These are phyloP conservation scores for Globisporangium rhizosaccharum DNA, from an alignment of 352 stramenopile genomes.

Conservation along the genomic window DNA sequence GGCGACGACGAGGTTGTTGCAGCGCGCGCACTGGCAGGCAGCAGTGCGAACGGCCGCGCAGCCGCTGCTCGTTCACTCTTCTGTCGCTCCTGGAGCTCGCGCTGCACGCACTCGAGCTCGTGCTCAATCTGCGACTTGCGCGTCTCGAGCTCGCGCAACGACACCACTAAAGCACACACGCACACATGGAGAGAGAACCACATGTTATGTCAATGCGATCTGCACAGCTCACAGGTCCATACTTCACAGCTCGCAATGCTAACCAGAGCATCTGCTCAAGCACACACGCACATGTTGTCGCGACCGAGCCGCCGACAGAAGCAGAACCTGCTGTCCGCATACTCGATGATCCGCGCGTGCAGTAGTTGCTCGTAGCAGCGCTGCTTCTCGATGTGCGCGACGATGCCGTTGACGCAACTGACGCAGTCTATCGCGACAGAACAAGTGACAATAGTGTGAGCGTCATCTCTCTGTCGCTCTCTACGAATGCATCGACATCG, in stretches of 20 bases:
- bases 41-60: slow-evolving; percentile 11
- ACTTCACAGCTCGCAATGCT: neutral
- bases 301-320: slow-evolving; percentile 14
- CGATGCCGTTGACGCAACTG: slow-evolving; percentile 8
- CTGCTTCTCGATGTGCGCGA: slow-evolving; percentile 6
- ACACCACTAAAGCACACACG: slow-evolving; percentile 24
- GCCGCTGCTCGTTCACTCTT: neutral
- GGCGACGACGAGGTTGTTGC: neutral
- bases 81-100: slow-evolving; percentile 12
- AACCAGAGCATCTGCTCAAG: too few species aligned
- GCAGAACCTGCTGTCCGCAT: neutral
- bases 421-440: slow-evolving; percentile 15
- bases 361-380: slow-evolving; percentile 9
- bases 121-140: slow-evolving; percentile 48
- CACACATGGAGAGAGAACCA: neutral
- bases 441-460: neutral
- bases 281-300: slow-evolving; percentile 30
- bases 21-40: slow-evolving; percentile 7
- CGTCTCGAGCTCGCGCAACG: slow-evolving; percentile 44
- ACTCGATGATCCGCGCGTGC: neutral
- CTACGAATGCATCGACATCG: neutral
- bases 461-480: neutral
- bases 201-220: too few species aligned
- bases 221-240: too few species aligned
- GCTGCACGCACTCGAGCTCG: slow-evolving; percentile 17